Base-by-base conservation (phyloP, 2,329 filamentous ascomycete species). In the Acarospora socialis region DNA sequence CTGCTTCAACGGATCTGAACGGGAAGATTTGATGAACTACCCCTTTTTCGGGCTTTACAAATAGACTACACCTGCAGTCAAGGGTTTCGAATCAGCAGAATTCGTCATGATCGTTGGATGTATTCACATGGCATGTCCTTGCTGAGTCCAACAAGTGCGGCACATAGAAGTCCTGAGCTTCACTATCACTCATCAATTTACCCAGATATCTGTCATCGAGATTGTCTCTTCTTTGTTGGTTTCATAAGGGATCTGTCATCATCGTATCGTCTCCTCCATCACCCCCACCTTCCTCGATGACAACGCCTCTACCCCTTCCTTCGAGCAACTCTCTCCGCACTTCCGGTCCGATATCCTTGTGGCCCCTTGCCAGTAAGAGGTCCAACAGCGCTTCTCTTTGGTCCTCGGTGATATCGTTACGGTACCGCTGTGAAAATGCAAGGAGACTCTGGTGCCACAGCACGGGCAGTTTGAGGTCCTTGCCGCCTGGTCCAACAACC, bases 401-500 rank as follows among this genome's bases (percentile, higher is more conserved):
- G 45, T 94, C 86, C 54, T 94, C 86, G 2, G 84, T 93, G 45
- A 94, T 87, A 54, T 95, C 87, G 45, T 94, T 92, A 49, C 84
- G 77, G 59, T 95, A 98, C 35, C 87, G 69, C 59, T 94, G 81
- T 16, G 90, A 84, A 58, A 98, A 98, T 2, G 82, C 79, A 33
- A 98, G 60, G 18, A 98, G 63, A 46, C 80, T 84, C 60, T 95
- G 87, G 55, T 98, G 90, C 84, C 87, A 98, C 34, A 98, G 74
- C 5, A 98, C 84, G 0, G 92, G 90, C 42, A 95, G 55, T 50
- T 80, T 82, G 15, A 59, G 49, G 44, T 65, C 55, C 53, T 66
- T 61, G 28, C 70, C 68, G n/a, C 42, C 37, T 12, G 53, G 48
- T 37, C 58, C 53, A 53, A 58, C 49, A 45, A 60, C 53, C 30